These are phyloP conservation scores for Dichotomopilus funicola DNA, from an alignment of 2,329 filamentous ascomycete genomes.

Conservation along the genomic window DNA sequence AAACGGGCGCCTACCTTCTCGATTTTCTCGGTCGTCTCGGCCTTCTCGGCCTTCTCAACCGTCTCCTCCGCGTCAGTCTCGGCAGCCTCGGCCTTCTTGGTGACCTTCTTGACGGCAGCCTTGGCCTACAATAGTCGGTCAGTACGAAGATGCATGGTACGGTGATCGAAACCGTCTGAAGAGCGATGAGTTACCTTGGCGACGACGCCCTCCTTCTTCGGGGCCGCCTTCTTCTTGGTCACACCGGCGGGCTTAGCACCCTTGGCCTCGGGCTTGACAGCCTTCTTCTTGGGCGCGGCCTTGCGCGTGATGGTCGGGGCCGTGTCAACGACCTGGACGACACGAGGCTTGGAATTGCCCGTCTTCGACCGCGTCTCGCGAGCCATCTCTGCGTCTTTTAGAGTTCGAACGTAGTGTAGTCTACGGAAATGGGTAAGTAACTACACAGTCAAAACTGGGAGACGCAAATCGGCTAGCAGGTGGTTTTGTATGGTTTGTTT, in stretches of 20 bases:
- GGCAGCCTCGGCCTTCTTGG: constrained; percentile 21
- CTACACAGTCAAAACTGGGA: too few species aligned
- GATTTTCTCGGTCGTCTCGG: constrained; percentile 15
- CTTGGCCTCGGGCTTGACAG: constrained; percentile 23
- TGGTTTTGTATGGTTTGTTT: too few species aligned
- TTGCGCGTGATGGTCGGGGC: constrained; percentile 39
- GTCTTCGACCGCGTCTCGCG: constrained; percentile 48
- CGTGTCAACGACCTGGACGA: constrained; percentile 44
- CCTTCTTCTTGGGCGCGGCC: constrained; percentile 13
- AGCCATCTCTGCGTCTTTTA: constrained; percentile 32
- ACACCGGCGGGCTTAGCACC: constrained; percentile 30
- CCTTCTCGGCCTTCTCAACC: constrained; percentile 17
- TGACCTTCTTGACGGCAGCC: constrained; percentile 26
- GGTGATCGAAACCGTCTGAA: neutral
- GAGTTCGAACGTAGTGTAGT: too few species aligned
- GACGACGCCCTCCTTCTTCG: constrained; percentile 31
- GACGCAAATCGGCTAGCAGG: too few species aligned
- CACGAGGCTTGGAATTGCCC: constrained; percentile 47
- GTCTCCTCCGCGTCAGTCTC: constrained; percentile 19
- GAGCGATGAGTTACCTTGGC: constrained; percentile 25
- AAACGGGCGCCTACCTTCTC: constrained; percentile 14
- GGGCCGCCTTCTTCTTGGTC: constrained; percentile 32
- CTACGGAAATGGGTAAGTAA: too few species aligned
- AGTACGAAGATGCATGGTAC: neutral
- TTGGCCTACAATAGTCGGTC: constrained; percentile 24